These are phyloP conservation scores for Niveomyces coronatus DNA, from an alignment of 2,329 filamentous ascomycete species.

Conservation along the genomic window DNA sequence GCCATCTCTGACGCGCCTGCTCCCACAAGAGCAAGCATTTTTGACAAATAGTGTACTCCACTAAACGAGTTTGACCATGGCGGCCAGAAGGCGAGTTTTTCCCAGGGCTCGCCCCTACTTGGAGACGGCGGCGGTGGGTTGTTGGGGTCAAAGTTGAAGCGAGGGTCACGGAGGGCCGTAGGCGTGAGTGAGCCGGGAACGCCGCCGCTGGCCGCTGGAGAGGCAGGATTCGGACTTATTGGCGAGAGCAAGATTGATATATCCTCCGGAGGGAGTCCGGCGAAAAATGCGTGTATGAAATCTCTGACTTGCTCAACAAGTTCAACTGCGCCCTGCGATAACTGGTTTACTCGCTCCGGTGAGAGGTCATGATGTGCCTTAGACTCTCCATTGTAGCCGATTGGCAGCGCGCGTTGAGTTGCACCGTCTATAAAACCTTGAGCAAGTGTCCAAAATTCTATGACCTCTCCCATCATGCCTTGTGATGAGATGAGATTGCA, in stretches of 20 bases:
- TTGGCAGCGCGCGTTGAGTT: slow-evolving; percentile 68
- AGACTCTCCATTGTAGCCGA: slow-evolving; percentile 73
- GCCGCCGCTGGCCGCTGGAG: slow-evolving; percentile 28
- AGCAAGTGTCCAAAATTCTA: slow-evolving; percentile 90
- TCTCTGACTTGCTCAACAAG: slow-evolving; percentile 77
- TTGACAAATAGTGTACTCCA: slow-evolving; percentile 81
- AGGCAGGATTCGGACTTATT: slow-evolving; percentile 55
- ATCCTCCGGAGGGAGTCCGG: slow-evolving; percentile 81
- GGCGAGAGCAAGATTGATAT: slow-evolving; percentile 82
- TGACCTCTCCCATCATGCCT: slow-evolving; percentile 77
- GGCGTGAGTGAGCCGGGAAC: slow-evolving; percentile 34
- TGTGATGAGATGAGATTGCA: slow-evolving; percentile 63
- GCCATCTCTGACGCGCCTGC: slow-evolving; percentile 80
- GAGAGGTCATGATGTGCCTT: slow-evolving; percentile 72
- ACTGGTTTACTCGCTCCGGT: slow-evolving; percentile 54
- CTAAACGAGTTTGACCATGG: slow-evolving; percentile 86
- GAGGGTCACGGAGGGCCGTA: slow-evolving; percentile 53
- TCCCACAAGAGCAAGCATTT: slow-evolving; percentile 73
- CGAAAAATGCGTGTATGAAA: slow-evolving; percentile 71
- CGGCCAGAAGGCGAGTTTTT: slow-evolving; percentile 93
- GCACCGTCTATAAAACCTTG: slow-evolving; percentile 83
- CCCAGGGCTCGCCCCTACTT: slow-evolving; percentile 75
- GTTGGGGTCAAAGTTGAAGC: slow-evolving; percentile 70
- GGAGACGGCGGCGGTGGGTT: slow-evolving; percentile 70
- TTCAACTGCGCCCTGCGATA: slow-evolving; percentile 71